Evolutionary conservation across 768 basidiomycete genomes (phyloP).

Genomic region (Tylopilus felleus): DNA sequence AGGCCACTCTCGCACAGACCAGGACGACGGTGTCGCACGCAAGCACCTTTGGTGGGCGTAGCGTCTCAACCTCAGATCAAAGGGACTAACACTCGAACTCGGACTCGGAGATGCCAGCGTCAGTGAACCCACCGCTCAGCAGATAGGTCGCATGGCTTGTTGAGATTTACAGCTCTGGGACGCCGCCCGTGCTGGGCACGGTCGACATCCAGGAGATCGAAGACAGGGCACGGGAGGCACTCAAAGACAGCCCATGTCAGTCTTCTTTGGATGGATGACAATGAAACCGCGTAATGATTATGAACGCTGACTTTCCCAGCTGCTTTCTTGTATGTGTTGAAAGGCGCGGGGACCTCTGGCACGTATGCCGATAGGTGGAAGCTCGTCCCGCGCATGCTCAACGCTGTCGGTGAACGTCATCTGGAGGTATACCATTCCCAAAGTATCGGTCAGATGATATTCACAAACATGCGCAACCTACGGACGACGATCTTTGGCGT

Average conservation of each 20-base stretch:
- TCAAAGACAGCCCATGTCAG: constrained; percentile 55
- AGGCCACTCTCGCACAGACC: not conserved
- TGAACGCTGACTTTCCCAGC: constrained; percentile 31
- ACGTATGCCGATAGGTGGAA: constrained; percentile 57
- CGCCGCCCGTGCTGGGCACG: constrained; percentile 44
- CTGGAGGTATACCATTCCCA: constrained; percentile 38
- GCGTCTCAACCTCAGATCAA: not conserved
- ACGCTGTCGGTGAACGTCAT: constrained; percentile 47
- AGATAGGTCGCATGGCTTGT: constrained; percentile 22
- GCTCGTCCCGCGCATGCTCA: constrained; percentile 56
- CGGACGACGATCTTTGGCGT: constrained; percentile 62
- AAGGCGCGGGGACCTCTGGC: constrained; percentile 62
- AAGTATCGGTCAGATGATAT: not conserved
- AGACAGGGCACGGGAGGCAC: constrained; percentile 54
- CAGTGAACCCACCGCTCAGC: constrained; percentile 22
- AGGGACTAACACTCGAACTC: not conserved
- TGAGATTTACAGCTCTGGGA: constrained; percentile 22
- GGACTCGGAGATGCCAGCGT: not conserved
- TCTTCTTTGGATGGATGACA: not conserved
- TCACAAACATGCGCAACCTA: not conserved
- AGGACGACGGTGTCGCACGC: not conserved
- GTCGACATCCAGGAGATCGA: constrained; percentile 64
- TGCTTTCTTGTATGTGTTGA: constrained; percentile 66
- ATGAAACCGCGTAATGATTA: not conserved
- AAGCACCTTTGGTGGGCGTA: not conserved